Base-by-base conservation (phyloP, 2,329 filamentous ascomycete genomes). In the Nothophaeocryptopus gaeumannii region DNA sequence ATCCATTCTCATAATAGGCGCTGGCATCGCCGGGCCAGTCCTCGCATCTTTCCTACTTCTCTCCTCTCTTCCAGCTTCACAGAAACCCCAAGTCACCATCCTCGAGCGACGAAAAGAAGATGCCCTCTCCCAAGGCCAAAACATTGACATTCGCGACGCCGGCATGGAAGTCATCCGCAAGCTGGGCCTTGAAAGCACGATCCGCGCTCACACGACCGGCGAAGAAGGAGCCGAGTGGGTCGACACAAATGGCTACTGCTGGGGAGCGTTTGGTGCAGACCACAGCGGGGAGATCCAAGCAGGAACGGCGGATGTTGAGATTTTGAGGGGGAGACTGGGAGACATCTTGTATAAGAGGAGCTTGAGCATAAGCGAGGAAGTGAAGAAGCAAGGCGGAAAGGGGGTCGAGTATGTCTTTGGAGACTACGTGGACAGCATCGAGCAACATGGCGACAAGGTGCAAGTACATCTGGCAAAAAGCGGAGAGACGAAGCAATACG, bases 291-390 rank as follows among this genome's bases (percentile, higher is more conserved):
- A 58, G 16, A 31, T 56, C 2, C 57, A 62, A 32, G 61, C 57
- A n/a, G 56, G 56, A 5, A 66, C 65, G n/a, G 59, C 58, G 35
- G 64, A 67, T 40, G 56, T 66, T 15, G 66, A 68, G 50, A 66
- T 68, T 36, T 43, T 67, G 50, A 42, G 66, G 12, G 64, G 64
- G 5, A 45, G 54, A 8, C 48, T 68, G 12, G 63, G 59, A 3
- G 41, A 59, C 9, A 50, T 66, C 12, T 52, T 59, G 5, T 59
- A 58, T 26, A 34, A 56, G 20, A 51, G 58, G 11, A 60, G 59
- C 32, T 47, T 51, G 38, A 45, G 52, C 15, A 31, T 62, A 2
- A 60, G 60, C 15, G 44, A 56, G 5, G 51, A 56, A n/a, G 58
- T 61, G 8, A 16, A 58, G 31, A 46, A 9, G 26, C 30, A 45